Base-by-base conservation (phyloP, 106 monocot genomes). In the Platanthera guangdongensis region DNA sequence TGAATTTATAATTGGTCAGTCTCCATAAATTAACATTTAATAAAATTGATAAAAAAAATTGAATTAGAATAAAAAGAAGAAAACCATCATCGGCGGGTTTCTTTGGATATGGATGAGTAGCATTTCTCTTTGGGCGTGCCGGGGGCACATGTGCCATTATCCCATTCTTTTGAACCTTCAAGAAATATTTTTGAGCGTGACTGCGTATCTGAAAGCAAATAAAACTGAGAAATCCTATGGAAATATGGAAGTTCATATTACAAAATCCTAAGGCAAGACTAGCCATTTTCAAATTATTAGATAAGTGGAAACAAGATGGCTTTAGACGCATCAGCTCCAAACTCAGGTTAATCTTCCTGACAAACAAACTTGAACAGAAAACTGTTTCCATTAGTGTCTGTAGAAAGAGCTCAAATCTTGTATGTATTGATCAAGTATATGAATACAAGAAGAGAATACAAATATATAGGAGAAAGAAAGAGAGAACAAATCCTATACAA, bases 151-250 rank as follows among this genome's bases (percentile, higher is more conserved):
- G 80, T 72, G 68, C 74, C 80, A 71, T 77, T 73, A 79, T 74
- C 57, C 89, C 89, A 79, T 80, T 86, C 57, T 77, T 86, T 47
- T 89, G 86, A 74, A 82, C 82, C 80, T 89, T 89, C 51, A 86
- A 67, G 82, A 89, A 89, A 72, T 89, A 89, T 67, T 89, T 89
- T 51, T 89, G 89, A 50, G 89, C 89, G 75, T 89, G 89, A 75
- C 89, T 89, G 25, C 89, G 81, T 5, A 89, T 89, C 89, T 89
- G 59, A 63, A 83, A 75, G 51, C 46, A 68, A 25, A 53, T 25
- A 83, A 57, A 18, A 14, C 47, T 75, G 50, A 63, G 46, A 11
- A 75, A 72, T 69, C 13, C 47, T 12, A 72, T 50, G 72, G 19
- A 72, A 72, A 6, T 72, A 15, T 72, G 48, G 16, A 18, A 15